Base-by-base conservation (phyloP, 1,284 basidiomycete genomes). In the Wallemia mellicola region DNA sequence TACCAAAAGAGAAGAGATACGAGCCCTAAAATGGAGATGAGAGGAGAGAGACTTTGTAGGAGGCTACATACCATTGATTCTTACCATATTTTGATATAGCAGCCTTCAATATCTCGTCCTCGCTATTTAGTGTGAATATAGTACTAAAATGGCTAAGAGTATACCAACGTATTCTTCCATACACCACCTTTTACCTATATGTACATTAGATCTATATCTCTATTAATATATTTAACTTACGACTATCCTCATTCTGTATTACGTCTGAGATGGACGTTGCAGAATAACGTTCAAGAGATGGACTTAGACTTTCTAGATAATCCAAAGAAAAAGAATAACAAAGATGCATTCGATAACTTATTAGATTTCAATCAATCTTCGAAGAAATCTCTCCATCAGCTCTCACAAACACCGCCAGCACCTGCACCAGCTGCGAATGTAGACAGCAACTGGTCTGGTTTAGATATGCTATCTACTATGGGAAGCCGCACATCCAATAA, bases 1-100 rank as follows among this genome's bases (percentile, higher is more conserved):
- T 54, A 98, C 94, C 59, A 99, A 78, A 27, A 99, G 76, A 38
- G 92, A 98, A 7, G 89, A 95, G 69, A 99, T 98, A 67, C 92
- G 87, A 25, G 94, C 92, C 91, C 91, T 86, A 61, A 60, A 62
- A 28, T 62, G 60, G 33, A 26, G 54, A 38, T 22, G 48, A 62
- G 62, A 64, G 58, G 27, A 28, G 22, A 55, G 9, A 60, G 27
- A 5, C 57, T 57, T 22, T 28, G 58, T 25, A 17, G 24, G 27
- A 27, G 56, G 17, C 25, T 24, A 70, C 75, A 62, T 64, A 82
- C 86, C 83, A 89, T 75, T 89, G 86, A 68, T 95, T 94, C 75
- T 92, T 91, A 67, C 88, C 88, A 66, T 92, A 92, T 74, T 94
- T 94, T 64, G 88, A 87, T 69, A 95, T 94, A 66, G 89, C 89